Evolutionary conservation across 2,329 filamentous ascomycete species (phyloP).

Genomic region (Talaromyces sp.): DNA sequence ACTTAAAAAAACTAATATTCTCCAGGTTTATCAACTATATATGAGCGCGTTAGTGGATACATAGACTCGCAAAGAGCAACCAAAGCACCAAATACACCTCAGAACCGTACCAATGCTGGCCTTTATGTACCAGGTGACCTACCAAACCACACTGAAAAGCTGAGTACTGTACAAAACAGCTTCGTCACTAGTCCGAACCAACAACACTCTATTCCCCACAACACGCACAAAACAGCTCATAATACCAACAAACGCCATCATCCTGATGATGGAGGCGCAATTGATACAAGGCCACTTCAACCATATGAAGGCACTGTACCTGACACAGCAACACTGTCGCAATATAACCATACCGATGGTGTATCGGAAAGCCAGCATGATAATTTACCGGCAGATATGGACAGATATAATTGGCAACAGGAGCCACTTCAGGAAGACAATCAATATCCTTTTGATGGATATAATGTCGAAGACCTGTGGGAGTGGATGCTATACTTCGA

Average conservation of each 20-base stretch:
- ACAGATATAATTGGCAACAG: constrained; percentile 14
- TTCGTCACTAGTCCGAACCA: not conserved
- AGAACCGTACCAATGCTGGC: not conserved
- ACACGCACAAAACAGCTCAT: not conserved
- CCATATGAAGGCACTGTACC: not conserved
- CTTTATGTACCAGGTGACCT: not conserved
- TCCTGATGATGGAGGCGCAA: not conserved
- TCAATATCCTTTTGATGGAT: constrained; percentile 23
- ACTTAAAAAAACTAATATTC: not conserved
- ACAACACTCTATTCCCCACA: not conserved
- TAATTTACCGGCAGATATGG: not conserved
- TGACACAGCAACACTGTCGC: not conserved
- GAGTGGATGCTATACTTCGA: constrained; percentile 26
- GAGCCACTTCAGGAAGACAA: constrained; percentile 8
- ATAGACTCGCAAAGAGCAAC: not conserved
- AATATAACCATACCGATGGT: not conserved
- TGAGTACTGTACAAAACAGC: not conserved
- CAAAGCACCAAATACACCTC: constrained; percentile 4
- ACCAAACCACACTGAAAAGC: not conserved
- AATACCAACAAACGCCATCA: not conserved
- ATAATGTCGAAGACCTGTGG: constrained; percentile 25
- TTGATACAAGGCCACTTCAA: not conserved
- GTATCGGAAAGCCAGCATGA: not conserved
- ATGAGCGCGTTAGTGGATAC: constrained; percentile 7
- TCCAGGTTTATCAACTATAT: constrained; percentile 3